These are phyloP conservation scores for Pestalotiopsis fici DNA, from an alignment of 2,329 filamentous ascomycete species.

Conservation along the genomic window DNA sequence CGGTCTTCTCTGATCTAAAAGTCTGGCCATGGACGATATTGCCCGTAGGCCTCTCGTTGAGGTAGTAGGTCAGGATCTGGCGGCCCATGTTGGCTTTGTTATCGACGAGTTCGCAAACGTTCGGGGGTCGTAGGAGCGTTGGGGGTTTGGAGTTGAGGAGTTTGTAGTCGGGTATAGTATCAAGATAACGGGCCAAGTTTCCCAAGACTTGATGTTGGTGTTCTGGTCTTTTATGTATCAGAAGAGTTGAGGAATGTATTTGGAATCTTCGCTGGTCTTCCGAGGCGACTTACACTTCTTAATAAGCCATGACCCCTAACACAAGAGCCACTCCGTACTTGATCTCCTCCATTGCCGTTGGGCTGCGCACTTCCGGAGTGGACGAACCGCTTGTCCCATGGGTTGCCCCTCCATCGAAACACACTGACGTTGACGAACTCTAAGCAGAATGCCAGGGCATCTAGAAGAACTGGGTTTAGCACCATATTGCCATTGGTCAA, in stretches of 20 bases:
- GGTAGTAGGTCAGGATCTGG: slow-evolving; percentile 53
- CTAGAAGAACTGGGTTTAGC: neutral
- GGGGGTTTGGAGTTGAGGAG: neutral
- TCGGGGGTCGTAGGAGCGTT: neutral
- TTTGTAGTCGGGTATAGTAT: neutral
- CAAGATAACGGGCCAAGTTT: neutral
- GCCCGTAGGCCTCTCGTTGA: slow-evolving; percentile 63
- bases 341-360: neutral
- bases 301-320: neutral
- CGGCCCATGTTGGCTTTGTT: slow-evolving; percentile 35
- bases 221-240: neutral
- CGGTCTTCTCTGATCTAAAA: slow-evolving; percentile 54
- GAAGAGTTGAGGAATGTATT: neutral
- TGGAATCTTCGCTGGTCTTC: neutral
- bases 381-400: neutral
- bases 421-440: neutral
- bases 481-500: slow-evolving; percentile 6
- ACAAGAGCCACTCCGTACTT: neutral
- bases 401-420: neutral
- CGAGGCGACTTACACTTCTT: neutral
- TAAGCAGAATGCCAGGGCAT: neutral
- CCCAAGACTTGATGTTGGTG: neutral
- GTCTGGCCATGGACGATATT: slow-evolving; percentile 67
- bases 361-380: neutral
- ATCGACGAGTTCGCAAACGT: neutral